phyloP scores from a whole-genome alignment of 2,329 filamentous ascomycete species.

The Cladophialophora carrionii region DNA sequence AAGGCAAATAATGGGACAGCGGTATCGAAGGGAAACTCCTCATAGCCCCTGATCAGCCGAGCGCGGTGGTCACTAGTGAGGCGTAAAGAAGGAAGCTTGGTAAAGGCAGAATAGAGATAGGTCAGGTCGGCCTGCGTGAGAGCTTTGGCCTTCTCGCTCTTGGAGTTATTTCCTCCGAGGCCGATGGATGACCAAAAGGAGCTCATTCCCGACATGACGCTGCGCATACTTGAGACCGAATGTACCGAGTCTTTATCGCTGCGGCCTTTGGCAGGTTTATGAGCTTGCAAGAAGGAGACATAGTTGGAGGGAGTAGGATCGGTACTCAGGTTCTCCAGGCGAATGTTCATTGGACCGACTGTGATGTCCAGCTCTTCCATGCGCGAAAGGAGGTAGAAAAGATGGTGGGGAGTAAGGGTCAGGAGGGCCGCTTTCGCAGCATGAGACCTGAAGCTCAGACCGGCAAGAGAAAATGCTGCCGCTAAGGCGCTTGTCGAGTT shows the following conservation, averaged over 20 bases:
- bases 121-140: constrained; percentile 84
- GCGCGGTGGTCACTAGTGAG: constrained; percentile 92
- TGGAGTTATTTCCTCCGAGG: constrained; percentile 74
- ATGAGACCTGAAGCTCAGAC: constrained; percentile 81
- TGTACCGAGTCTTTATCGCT: constrained; percentile 88
- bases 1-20: constrained; percentile 95
- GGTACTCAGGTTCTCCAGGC: constrained; percentile 90
- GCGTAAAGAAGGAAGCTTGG: constrained; percentile 90
- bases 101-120: constrained; percentile 97
- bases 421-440: constrained; percentile 87
- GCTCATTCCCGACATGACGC: constrained; percentile 96
- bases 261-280: constrained; percentile 78
- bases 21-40: constrained; percentile 97
- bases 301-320: constrained; percentile 86
- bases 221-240: constrained; percentile 94
- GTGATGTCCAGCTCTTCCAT: constrained; percentile 91
- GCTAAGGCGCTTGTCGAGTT: constrained; percentile 74
- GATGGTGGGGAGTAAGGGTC: constrained; percentile 89
- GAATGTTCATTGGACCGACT: constrained; percentile 94
- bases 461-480: constrained; percentile 82
- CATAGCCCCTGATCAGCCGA: constrained; percentile 85
- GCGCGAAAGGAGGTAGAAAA: constrained; percentile 93
- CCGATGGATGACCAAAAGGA: constrained; percentile 88
- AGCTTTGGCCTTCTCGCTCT: constrained; percentile 86
- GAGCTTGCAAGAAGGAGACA: constrained; percentile 77